Conservation (phyloP, 2,329 filamentous ascomycete species). For the Pyrenochaeta sp. region DNA sequence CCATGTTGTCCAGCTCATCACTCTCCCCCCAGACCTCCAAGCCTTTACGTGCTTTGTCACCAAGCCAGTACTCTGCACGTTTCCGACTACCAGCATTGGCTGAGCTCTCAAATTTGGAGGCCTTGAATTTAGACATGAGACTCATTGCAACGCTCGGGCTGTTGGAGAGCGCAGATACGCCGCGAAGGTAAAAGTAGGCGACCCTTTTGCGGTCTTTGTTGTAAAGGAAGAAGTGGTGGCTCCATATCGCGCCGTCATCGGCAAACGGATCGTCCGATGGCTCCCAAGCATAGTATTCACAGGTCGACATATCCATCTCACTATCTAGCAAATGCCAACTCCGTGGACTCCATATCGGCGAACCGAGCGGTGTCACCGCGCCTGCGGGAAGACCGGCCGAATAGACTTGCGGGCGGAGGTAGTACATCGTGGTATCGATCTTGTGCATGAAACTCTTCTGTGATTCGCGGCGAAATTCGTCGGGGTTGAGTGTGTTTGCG, state of each 20-base stretch:
- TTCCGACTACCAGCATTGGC: conserved; percentile 72
- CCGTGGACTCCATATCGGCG: conserved; percentile 80
- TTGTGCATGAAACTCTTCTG: conserved; percentile 84
- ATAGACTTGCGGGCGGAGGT: conserved; percentile 72
- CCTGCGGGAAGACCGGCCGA: conserved; percentile 53
- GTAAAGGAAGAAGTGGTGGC: conserved; percentile 96
- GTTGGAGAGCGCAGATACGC: conserved; percentile 78
- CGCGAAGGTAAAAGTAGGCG: conserved; percentile 90
- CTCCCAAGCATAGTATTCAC: conserved; percentile 87
- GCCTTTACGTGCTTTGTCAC: conserved; percentile 65
- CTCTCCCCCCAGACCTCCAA: conserved; percentile 54
- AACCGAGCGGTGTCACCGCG: conserved; percentile 58
- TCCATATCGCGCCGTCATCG: conserved; percentile 94
- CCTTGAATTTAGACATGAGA: conserved; percentile 49
- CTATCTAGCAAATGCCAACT: conserved; percentile 95
- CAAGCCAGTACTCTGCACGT: conserved; percentile 88
- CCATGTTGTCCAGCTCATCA: conserved; percentile 54
- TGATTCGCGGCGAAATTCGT: conserved; percentile 87
- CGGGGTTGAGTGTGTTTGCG: conserved; percentile 85
- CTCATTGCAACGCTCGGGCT: conserved; percentile 59
- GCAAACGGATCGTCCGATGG: conserved; percentile 92
- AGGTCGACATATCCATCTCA: conserved; percentile 91
- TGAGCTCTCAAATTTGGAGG: conserved; percentile 56
- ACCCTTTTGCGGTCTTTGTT: conserved; percentile 92
- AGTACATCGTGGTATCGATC: conserved; percentile 85